Evolutionary conservation across 768 basidiomycete genomes (phyloP), one percentile per base, ranked within the genome.

Genomic region (Pluteus cervinus): DNA sequence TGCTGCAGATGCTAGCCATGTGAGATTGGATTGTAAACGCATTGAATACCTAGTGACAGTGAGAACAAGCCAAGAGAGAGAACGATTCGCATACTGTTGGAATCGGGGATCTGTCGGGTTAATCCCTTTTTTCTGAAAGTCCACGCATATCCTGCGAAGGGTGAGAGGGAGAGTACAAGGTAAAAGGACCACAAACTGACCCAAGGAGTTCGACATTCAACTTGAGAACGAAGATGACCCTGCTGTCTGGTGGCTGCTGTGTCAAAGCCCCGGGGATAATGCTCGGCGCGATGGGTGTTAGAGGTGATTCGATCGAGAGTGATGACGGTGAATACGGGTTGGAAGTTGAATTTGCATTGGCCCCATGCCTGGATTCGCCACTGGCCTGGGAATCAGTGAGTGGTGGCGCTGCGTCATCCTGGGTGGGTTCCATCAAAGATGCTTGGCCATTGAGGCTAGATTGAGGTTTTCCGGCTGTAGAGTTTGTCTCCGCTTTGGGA

Each of bases 151-250:
- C 54, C 84, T 86, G 39, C 2, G 26, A 40, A 34, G 40, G 37
- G 25, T 39, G 16, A 44, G 29, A 21, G 28, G 39, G 44, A 33
- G 22, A 30, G 10, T 36, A 33, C 36, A 36, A 11, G 15, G 26
- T 29, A 7, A 25, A 17, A n/a, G 30, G 29, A 21, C 43, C 12
- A 20, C 10, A 22, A 56, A 49, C 71, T 24, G 39, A 87, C 86
- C 72, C 80, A 41, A 87, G 56, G 26, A 88, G 59, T 43, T 86
- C 83, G 1, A 68, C 58, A 45, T 87, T 87, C 23, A 87, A 61
- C 39, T 83, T 78, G 29, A 88, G 55, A 29, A 87, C 68, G 7
- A 71, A 58, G 24, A 67, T 61, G 24, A 79, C 79, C 58, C 81
- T 86, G 22, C 73, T 53, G 42, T 71, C 65, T n/a, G n/a, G n/a